phyloP scores from a whole-genome alignment of 139 green algal species.

The Coelastrella sp. region DNA sequence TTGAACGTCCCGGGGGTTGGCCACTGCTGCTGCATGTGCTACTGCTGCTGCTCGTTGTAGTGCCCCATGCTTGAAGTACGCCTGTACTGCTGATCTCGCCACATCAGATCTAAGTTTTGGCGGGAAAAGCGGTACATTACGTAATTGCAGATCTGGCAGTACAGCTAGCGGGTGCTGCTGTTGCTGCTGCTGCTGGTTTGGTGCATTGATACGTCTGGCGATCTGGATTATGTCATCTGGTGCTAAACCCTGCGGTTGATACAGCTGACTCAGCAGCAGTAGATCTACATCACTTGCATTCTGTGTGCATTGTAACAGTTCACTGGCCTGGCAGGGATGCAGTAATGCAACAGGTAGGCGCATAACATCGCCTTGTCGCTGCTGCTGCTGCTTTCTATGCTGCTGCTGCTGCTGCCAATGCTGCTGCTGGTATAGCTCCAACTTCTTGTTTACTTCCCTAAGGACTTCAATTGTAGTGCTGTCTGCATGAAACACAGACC shows the following conservation, averaged over 20 bases:
- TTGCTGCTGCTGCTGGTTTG: constrained; percentile 25
- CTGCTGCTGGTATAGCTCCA: neutral
- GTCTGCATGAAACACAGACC: neutral
- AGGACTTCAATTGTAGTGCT: constrained; percentile 4
- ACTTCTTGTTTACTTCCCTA: neutral
- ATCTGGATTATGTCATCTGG: constrained; percentile 21
- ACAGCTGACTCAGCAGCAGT: constrained; percentile 45
- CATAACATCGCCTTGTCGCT: neutral
- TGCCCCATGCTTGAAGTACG: neutral
- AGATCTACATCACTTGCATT: constrained; percentile 28
- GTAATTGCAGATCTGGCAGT: neutral
- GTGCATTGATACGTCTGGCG: neutral
- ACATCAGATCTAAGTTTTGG: neutral
- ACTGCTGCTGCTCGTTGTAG: constrained; percentile 14
- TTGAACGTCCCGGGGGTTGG: neutral
- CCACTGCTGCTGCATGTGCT: constrained; percentile 24
- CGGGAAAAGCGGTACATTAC: neutral
- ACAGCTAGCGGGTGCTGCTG: neutral
- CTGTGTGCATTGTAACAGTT: neutral
- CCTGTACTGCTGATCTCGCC: constrained; percentile 14
- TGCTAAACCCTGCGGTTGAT: constrained; percentile 9
- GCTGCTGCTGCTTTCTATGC: neutral
- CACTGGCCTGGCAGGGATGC: constrained; percentile 20
- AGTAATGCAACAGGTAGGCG: constrained; percentile 16
- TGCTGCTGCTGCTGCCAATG: constrained; percentile 11